phyloP scores from a whole-genome alignment of 2,329 filamentous ascomycete species.

The Ustulina deusta region DNA sequence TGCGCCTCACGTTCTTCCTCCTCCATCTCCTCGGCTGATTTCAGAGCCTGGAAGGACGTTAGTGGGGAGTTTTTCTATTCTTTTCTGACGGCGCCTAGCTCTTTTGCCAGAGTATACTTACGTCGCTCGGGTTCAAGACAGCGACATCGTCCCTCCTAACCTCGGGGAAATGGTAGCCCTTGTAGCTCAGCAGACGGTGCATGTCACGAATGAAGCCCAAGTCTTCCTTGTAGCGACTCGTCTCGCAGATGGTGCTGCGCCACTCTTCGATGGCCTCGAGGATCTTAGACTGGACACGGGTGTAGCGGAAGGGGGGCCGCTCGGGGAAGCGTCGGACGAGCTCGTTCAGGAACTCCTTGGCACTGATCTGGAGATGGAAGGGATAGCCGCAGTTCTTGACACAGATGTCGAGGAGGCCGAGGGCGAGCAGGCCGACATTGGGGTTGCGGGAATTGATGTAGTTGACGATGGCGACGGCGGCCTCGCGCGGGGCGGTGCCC shows the following conservation, averaged over 20 bases:
- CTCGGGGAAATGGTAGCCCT: slow-evolving; percentile 96
- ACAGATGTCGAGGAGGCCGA: slow-evolving; percentile 95
- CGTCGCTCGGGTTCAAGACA: slow-evolving; percentile 95
- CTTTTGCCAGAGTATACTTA: slow-evolving; percentile 62
- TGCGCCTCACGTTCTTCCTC: slow-evolving; percentile 95
- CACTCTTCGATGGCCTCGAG: slow-evolving; percentile 98
- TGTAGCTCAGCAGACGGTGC: slow-evolving; percentile 95
- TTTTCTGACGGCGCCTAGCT: not conserved
- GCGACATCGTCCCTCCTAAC: slow-evolving; percentile 93
- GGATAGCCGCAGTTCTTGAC: slow-evolving; percentile 99
- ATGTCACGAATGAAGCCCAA: slow-evolving; percentile 96
- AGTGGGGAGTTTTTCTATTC: not conserved
- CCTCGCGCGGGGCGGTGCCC: slow-evolving; percentile 93
- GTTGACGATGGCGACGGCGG: slow-evolving; percentile 90
- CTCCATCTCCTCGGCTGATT: slow-evolving; percentile 98
- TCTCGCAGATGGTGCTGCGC: slow-evolving; percentile 98
- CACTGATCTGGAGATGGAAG: slow-evolving; percentile 97
- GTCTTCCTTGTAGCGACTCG: slow-evolving; percentile 96
- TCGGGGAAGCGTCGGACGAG: slow-evolving; percentile 96
- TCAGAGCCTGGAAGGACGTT: slow-evolving; percentile 75
- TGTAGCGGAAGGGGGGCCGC: slow-evolving; percentile 85
- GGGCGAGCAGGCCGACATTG: slow-evolving; percentile 90
- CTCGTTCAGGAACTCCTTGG: slow-evolving; percentile 99
- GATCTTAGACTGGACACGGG: slow-evolving; percentile 90
- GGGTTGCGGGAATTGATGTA: slow-evolving; percentile 97